phyloP scores from a whole-genome alignment of 371 early-diverging fungal species.

The Mortierella sp. region DNA sequence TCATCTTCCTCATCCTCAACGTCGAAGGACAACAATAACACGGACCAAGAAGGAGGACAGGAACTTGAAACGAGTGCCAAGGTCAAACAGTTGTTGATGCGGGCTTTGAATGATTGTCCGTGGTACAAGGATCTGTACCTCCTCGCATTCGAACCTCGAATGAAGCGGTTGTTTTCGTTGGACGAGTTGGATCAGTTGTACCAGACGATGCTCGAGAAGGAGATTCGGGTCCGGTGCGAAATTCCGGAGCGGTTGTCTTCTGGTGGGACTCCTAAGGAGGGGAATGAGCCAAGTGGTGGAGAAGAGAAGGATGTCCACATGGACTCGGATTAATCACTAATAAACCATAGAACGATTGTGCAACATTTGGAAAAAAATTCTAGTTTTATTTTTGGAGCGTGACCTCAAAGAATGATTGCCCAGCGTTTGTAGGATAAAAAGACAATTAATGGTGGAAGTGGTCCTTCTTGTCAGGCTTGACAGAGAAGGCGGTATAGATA shows the following conservation, averaged over 20 bases:
- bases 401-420: background rate
- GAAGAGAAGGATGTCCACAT: constrained; percentile 9
- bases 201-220: constrained; percentile 54
- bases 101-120: constrained; percentile 47
- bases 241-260: constrained; percentile 29
- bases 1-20: background rate
- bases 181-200: constrained; percentile 49
- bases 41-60: background rate
- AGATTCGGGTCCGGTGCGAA: constrained; percentile 40
- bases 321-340: background rate
- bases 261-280: background rate
- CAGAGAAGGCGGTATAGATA: constrained; percentile 73
- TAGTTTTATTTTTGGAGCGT: constrained; percentile 9
- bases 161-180: constrained; percentile 34
- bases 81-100: constrained; percentile 43
- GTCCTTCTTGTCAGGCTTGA: constrained; percentile 59
- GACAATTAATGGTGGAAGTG: constrained; percentile 37
- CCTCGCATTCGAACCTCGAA: constrained; percentile 47
- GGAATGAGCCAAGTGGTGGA: background rate
- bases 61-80: constrained; percentile 12
- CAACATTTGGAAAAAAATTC: background rate
- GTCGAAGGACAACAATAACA: constrained; percentile 11
- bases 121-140: constrained; percentile 56
- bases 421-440: background rate
- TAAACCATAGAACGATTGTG: background rate